Conservation (phyloP, 176 grass and related monocot species). For the Juncus effusus region DNA sequence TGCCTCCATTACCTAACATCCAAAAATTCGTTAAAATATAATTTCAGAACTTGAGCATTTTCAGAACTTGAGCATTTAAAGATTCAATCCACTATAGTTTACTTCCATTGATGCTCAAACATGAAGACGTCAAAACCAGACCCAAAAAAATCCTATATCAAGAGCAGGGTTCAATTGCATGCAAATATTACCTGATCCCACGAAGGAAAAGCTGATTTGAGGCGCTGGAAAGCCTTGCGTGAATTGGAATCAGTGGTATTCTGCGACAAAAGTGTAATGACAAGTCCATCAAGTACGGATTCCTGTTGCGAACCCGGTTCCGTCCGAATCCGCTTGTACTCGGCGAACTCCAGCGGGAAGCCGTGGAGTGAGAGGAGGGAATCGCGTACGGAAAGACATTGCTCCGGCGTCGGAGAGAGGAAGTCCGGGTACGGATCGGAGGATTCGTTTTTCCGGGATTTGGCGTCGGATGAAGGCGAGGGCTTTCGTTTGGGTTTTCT, state of each 20-base stretch:
- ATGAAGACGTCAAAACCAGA: not conserved
- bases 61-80: not conserved
- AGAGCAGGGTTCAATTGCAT: not conserved
- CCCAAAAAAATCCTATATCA: conserved; percentile 8
- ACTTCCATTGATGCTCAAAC: not conserved
- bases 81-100: not conserved
- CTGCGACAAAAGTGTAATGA: conserved; percentile 79
- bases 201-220: conserved; percentile 62
- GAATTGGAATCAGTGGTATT: conserved; percentile 90
- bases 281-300: conserved; percentile 67
- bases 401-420: conserved; percentile 40
- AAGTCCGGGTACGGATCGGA: conserved; percentile 47
- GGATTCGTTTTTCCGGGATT: conserved; percentile 10
- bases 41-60: not conserved
- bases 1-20: conserved; percentile 48
- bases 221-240: conserved; percentile 58
- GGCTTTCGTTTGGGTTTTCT: conserved; percentile 52
- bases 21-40: not conserved
- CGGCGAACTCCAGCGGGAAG: conserved; percentile 81
- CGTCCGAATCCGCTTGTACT: conserved; percentile 35
- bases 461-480: not conserved
- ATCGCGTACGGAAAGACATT: conserved; percentile 67
- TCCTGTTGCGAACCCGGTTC: not conserved
- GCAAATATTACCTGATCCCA: conserved; percentile 52
- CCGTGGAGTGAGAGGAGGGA: conserved; percentile 67